Evolutionary conservation across 306 rosid species (phyloP).

Genomic region (Malus fusca): DNA sequence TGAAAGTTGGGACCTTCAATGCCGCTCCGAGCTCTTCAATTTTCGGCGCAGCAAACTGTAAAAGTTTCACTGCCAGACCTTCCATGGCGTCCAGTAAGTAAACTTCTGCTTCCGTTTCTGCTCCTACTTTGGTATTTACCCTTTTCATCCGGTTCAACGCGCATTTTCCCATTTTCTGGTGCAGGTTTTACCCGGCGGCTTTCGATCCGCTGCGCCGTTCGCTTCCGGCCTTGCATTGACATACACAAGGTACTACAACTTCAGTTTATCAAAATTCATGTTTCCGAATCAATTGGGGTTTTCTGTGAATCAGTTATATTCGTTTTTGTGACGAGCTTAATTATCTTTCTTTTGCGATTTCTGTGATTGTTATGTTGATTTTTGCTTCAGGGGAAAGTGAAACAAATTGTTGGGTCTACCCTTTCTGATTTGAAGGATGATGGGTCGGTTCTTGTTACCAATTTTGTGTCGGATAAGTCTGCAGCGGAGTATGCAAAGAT

Average conservation of each 20-base stretch:
- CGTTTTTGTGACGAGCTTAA: not conserved
- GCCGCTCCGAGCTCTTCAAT: conserved; percentile 12
- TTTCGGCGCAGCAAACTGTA: conserved; percentile 6
- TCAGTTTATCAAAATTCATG: not conserved
- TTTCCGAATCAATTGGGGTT: not conserved
- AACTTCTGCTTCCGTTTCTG: not conserved
- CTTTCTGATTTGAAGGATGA: conserved; percentile 63
- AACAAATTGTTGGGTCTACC: conserved; percentile 92
- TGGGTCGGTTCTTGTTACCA: conserved; percentile 61
- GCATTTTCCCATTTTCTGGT: not conserved
- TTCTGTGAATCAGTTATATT: not conserved
- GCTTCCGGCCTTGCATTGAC: conserved; percentile 82
- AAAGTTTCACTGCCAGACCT: conserved; percentile 8
- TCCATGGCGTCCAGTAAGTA: conserved; percentile 28
- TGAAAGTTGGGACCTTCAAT: conserved; percentile 25
- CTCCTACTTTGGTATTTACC: not conserved
- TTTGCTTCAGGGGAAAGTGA: conserved; percentile 68
- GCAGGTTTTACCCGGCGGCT: conserved; percentile 22
- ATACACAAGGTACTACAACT: conserved; percentile 61
- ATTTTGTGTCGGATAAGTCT: conserved; percentile 82
- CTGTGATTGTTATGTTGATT: not conserved
- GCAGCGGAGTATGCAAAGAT: conserved; percentile 72
- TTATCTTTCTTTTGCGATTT: not conserved
- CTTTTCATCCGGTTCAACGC: not conserved
- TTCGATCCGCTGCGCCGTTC: conserved; percentile 45